Base-by-base conservation (phyloP, 2,329 filamentous ascomycete species). In the Xylaria sp. region DNA sequence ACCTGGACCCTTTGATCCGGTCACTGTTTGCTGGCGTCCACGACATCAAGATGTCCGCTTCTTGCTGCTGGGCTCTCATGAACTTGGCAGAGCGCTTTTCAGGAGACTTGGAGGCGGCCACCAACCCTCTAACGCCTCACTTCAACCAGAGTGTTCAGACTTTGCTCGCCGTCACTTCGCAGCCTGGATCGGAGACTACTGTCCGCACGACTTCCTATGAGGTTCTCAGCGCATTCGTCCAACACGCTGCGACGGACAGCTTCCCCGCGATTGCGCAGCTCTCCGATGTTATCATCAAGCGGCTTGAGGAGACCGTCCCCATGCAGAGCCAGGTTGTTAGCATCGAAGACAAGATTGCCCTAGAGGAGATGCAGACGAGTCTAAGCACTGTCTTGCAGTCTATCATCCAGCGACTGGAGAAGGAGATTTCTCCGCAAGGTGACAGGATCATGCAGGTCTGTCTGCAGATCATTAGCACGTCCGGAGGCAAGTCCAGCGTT, bases 11-110 rank as follows among this genome's bases (percentile, higher is more conserved):
- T 18, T 80, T 99, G 59, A 93, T 99, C 68, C 85, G 86, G 52
- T 90, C 92, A 39, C 84, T 99, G 8, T 99, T 99, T 78, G 86
- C 87, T 64, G 94, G 93, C 46, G 82, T 99, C 55, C 86, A 90
- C 76, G 94, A 89, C 71, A 89, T 92, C 56, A 97, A 96, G 84
- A 99, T 99, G 87, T 94, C 93, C 26, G 87, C 91, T 50, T 99
- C 94, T 24, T 97, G 94, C 85, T 99, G 94, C 78, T 97, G 95
- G 94, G 92, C 94, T 26, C 78, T 99, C 63, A 97, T 99, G 91
- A 99, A 97, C 76, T 78, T 99, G 70, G 93, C 94, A 9, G 94
- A 99, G 71, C 89, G 92, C 57, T 99, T 97, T 71, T 90, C 92
- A 24, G 91, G 92, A 53, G 92, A 97, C 50, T 82, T 87, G 51